Percentiles rank a stretch among this genome's conserved stretches.
Evolutionary conservation across 2,329 filamentous ascomycete species (phyloP).

Genomic region (Magnaporthiopsis rhizophila): DNA sequence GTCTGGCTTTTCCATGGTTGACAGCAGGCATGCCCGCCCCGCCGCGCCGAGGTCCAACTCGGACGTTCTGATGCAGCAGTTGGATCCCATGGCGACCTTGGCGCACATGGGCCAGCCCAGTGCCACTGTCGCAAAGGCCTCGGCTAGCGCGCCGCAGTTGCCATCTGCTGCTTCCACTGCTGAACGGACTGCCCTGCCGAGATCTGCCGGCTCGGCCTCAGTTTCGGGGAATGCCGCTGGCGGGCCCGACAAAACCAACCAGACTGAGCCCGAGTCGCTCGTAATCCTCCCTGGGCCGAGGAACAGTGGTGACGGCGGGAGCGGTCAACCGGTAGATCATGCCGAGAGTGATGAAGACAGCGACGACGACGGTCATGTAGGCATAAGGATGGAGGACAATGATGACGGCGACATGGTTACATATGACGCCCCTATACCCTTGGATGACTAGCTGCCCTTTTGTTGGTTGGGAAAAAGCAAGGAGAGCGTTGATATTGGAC

Average conservation of each 20-base stretch:
- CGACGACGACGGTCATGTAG: conserved; percentile 10
- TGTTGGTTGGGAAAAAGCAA: too few species aligned
- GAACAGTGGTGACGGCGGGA: not conserved
- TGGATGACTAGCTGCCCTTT: conserved; percentile 8
- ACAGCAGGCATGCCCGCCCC: conserved; percentile 4
- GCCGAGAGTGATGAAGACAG: conserved; percentile 8
- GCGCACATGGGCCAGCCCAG: not conserved
- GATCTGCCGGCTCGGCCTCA: not conserved
- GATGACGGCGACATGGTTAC: conserved; percentile 11
- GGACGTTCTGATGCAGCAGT: not conserved
- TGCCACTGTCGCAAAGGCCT: not conserved
- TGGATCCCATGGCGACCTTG: conserved; percentile 4
- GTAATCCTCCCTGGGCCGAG: not conserved
- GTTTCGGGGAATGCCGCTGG: not conserved
- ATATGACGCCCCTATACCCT: conserved; percentile 11
- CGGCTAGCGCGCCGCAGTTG: conserved; percentile 5
- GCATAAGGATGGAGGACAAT: conserved; percentile 12
- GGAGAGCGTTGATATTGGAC: not conserved
- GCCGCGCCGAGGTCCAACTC: conserved; percentile 1
- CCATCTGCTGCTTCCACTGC: not conserved
- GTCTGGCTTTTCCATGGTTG: not conserved
- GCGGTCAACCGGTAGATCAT: not conserved
- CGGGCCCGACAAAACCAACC: not conserved
- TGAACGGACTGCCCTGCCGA: not conserved
- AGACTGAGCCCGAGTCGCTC: too few species aligned